These are phyloP conservation scores for Teunomyces gatunensis DNA, from an alignment of 805 yeast species.

Conservation along the genomic window DNA sequence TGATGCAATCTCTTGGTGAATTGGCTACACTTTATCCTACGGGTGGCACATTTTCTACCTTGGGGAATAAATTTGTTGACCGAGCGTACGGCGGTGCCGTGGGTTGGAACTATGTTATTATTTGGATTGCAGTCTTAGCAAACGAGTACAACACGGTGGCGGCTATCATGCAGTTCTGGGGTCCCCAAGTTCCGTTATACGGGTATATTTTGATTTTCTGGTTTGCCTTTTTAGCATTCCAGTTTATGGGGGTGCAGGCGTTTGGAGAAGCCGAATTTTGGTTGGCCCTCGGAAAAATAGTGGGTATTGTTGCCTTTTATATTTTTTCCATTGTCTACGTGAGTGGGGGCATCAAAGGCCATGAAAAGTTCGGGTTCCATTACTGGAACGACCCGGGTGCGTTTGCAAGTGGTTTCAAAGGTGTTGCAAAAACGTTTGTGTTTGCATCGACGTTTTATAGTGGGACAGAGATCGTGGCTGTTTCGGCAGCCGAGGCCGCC, in stretches of 20 bases:
- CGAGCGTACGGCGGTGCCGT: slow-evolving; percentile 57
- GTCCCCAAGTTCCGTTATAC: slow-evolving; percentile 51
- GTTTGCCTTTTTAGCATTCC: slow-evolving; percentile 49
- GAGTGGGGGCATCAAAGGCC: slow-evolving; percentile 44
- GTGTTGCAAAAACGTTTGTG: slow-evolving; percentile 56
- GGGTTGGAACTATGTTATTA: slow-evolving; percentile 51
- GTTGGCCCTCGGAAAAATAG: slow-evolving; percentile 48
- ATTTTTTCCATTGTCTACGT: slow-evolving; percentile 47
- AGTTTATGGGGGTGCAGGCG: slow-evolving; percentile 48
- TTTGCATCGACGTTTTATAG: slow-evolving; percentile 60
- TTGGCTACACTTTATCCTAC: slow-evolving; percentile 52
- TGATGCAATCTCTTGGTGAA: slow-evolving; percentile 58
- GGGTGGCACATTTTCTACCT: slow-evolving; percentile 50
- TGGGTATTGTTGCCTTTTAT: slow-evolving; percentile 48
- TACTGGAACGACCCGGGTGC: slow-evolving; percentile 46
- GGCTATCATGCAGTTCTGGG: slow-evolving; percentile 48
- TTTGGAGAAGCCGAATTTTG: slow-evolving; percentile 60
- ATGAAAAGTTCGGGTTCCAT: slow-evolving; percentile 38
- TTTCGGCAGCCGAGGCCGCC: slow-evolving; percentile 60
- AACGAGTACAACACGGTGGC: slow-evolving; percentile 56
- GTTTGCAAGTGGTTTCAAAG: slow-evolving; percentile 47
- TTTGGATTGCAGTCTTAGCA: slow-evolving; percentile 56
- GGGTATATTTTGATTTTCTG: slow-evolving; percentile 56
- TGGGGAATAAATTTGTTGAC: slow-evolving; percentile 51
- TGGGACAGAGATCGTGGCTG: slow-evolving; percentile 56